Percentiles rank a stretch among this genome's conserved stretches.
Conservation (phyloP, 305 asterid species). For the Fraxinus latifolia region DNA sequence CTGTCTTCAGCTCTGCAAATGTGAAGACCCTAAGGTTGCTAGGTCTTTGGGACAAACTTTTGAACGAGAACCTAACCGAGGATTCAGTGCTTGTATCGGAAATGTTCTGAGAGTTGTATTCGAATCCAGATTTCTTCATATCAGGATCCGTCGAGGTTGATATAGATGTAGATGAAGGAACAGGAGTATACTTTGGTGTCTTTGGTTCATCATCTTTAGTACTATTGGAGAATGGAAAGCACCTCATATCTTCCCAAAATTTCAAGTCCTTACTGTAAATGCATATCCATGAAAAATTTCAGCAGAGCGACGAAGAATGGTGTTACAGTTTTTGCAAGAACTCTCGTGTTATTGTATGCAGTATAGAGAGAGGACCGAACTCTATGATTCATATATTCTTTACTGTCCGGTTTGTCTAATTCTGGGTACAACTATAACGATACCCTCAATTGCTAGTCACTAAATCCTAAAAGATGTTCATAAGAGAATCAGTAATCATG, state of each 20-base stretch:
- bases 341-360: background rate
- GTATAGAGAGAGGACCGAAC: background rate
- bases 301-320: background rate
- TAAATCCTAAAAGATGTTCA: background rate
- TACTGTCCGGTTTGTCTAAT: background rate
- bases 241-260: constrained; percentile 46
- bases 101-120: constrained; percentile 45
- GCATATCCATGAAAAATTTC: background rate
- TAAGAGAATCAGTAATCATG: background rate
- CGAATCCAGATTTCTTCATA: constrained; percentile 51
- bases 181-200: constrained; percentile 44
- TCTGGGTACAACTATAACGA: background rate
- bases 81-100: constrained; percentile 70
- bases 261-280: background rate
- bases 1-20: constrained; percentile 61
- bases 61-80: constrained; percentile 49
- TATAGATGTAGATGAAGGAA: constrained; percentile 41
- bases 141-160: constrained; percentile 45
- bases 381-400: background rate
- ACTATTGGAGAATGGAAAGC: constrained; percentile 49
- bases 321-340: background rate
- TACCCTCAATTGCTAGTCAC: background rate
- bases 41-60: constrained; percentile 50
- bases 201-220: constrained; percentile 41
- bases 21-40: constrained; percentile 58